Evolutionary conservation across 805 yeast genomes (phyloP), one percentile per base, ranked within the genome.

Genomic region (Aciculoconidium aculeatum): DNA sequence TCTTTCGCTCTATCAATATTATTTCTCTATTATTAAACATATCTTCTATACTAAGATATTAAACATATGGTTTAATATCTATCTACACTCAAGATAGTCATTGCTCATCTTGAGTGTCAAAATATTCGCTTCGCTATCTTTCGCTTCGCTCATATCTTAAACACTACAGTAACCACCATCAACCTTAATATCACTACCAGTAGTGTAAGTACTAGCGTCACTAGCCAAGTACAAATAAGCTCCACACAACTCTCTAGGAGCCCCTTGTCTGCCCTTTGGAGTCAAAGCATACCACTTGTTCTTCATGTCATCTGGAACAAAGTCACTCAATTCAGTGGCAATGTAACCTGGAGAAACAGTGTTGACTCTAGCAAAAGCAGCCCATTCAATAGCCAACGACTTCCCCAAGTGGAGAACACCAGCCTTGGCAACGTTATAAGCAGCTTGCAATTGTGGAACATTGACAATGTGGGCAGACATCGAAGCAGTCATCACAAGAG

Each of bases 381-480:
- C 75, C 88, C 92, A 86, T 61, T 86, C 95, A 23, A 85, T 76
- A 10, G 95, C 90, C 40, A 85, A 63, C 1, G 92, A 82, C 53
- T 67, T 78, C 19, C 80, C 74, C 44, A 85, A 67, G 49, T 86
- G 94, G 40, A 78, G 51, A 15, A 83, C 77, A 8, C 77, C 95
- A 22, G 95, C 94, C 65, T 85, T 86, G 43, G 87, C 82, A 10
- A 86, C 84, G 49, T 85, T 85, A 65, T 85, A 85, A 21, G 81
- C 76, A 9, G 94, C 81, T 61, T 86, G 95, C 51, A 75, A 65
- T 55, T 87, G 92, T 14, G 96, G 96, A 38, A 77, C 74, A 56
- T 86, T 86, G 45, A 77, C 92, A 45, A 87, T 78, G 59, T 79
- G 86, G 10, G 84, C 95, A 15, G 92, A 80, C 83, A 86, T 86